A percentile compares a stretch with the other conserved stretches of the same genome.
Conservation (phyloP, 495 filamentous ascomycete species). For the Thermothielavioides terrestris region DNA sequence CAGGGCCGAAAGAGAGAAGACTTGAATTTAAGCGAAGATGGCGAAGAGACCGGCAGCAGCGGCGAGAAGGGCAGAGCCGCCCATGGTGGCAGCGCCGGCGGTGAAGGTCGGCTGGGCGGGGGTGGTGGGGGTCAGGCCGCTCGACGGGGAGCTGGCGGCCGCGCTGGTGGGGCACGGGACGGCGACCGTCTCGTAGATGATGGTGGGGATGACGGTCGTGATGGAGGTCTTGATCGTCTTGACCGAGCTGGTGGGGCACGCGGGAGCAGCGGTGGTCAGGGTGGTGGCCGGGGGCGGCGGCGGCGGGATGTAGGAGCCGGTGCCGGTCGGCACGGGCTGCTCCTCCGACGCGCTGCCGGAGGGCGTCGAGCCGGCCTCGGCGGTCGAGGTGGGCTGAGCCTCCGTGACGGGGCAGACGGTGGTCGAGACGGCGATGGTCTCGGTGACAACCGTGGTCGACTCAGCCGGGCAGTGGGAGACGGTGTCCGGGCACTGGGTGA, state of each 20-base stretch:
- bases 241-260: slow-evolving; percentile 30
- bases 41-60: slow-evolving; percentile 45
- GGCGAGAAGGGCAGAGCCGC: slow-evolving; percentile 38
- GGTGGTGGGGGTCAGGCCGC: slow-evolving; percentile 24
- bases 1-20: slow-evolving; percentile 8
- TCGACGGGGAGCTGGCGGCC: slow-evolving; percentile 20
- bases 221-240: slow-evolving; percentile 34
- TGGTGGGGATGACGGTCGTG: slow-evolving; percentile 44
- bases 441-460: slow-evolving; percentile 31
- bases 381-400: slow-evolving; percentile 16
- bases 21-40: slow-evolving; percentile 41
- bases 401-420: slow-evolving; percentile 30
- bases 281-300: slow-evolving; percentile 1
- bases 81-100: slow-evolving; percentile 6
- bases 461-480: slow-evolving; percentile 53
- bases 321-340: not conserved
- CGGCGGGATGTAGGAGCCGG: not conserved
- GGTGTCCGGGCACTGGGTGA: slow-evolving; percentile 52
- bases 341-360: too few relatives aligned
- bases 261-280: slow-evolving; percentile 21
- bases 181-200: slow-evolving; percentile 45
- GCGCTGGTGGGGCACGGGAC: slow-evolving; percentile 29
- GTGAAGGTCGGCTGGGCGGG: slow-evolving; percentile 14
- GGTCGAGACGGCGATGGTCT: slow-evolving; percentile 26
- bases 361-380: slow-evolving; percentile 12